Evolutionary conservation across 2,329 filamentous ascomycete species (phyloP).

Genomic region (Pseudogymnoascus sp.): DNA sequence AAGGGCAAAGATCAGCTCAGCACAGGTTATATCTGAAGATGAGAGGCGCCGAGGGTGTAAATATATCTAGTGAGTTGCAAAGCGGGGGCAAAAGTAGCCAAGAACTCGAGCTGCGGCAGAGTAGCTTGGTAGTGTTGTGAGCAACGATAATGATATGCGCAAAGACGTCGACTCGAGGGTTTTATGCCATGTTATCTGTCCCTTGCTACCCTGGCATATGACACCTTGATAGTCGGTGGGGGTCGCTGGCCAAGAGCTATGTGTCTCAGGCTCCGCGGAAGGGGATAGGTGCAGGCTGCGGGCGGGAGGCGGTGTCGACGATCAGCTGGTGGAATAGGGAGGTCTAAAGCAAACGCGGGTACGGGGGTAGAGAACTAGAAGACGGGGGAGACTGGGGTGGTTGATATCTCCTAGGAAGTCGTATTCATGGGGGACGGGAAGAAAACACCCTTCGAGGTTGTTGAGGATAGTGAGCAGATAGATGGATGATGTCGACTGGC

Average conservation of each 20-base stretch:
- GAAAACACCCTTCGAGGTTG: neutral
- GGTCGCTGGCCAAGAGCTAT: slow-evolving; percentile 3
- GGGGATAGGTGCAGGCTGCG: neutral
- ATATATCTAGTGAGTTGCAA: neutral
- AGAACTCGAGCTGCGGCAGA: neutral
- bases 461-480: neutral
- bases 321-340: slow-evolving; percentile 2
- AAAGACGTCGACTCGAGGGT: neutral
- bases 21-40: neutral
- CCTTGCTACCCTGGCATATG: neutral
- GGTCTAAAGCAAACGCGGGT: neutral
- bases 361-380: neutral
- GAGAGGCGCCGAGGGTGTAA: neutral
- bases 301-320: neutral
- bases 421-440: neutral
- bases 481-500: neutral
- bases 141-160: neutral
- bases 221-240: slow-evolving; percentile 8
- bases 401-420: neutral
- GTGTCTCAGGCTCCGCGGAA: neutral
- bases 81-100: neutral
- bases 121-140: neutral
- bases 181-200: slow-evolving; percentile 6
- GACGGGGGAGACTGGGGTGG: neutral
- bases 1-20: neutral